Conservation (phyloP, 371 early-diverging fungal genomes). For the Rhizomucor miehei region DNA sequence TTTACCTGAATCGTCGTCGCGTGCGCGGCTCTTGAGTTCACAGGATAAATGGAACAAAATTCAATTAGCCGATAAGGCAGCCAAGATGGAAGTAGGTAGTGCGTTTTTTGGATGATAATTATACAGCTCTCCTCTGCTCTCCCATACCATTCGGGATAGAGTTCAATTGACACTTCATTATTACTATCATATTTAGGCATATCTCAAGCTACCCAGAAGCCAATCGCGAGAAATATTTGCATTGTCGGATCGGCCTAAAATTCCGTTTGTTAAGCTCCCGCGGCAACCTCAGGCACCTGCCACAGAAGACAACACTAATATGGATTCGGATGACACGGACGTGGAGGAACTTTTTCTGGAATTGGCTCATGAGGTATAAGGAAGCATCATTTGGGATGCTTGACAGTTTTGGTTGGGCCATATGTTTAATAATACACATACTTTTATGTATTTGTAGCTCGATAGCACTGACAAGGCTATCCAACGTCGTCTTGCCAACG, state of each 20-base stretch:
- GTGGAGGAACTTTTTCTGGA: conserved; percentile 20
- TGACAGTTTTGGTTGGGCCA: not conserved
- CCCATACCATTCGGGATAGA: too few species aligned
- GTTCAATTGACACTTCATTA: too few species aligned
- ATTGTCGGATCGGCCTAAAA: conserved; percentile 9
- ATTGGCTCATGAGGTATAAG: conserved; percentile 18
- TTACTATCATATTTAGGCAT: conserved; percentile 7
- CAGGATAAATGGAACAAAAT: conserved; percentile 1
- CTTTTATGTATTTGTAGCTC: conserved; percentile 9
- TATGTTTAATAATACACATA: not conserved
- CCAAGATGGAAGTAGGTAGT: conserved; percentile 8
- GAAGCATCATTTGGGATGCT: too few species aligned
- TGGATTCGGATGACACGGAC: conserved; percentile 28
- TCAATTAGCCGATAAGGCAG: not conserved
- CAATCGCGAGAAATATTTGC: conserved; percentile 17
- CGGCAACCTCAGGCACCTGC: not conserved
- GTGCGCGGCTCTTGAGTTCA: not conserved
- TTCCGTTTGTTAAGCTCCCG: conserved; percentile 16
- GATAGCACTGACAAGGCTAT: conserved; percentile 12
- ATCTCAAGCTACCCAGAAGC: conserved; percentile 11
- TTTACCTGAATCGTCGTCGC: not conserved
- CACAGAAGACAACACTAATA: conserved; percentile 9
- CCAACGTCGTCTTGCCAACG: conserved; percentile 4
- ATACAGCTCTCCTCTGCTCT: not conserved
- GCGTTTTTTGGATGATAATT: too few species aligned